phyloP scores from a whole-genome alignment of 106 monocot genomes.

The Acorus calamus region DNA sequence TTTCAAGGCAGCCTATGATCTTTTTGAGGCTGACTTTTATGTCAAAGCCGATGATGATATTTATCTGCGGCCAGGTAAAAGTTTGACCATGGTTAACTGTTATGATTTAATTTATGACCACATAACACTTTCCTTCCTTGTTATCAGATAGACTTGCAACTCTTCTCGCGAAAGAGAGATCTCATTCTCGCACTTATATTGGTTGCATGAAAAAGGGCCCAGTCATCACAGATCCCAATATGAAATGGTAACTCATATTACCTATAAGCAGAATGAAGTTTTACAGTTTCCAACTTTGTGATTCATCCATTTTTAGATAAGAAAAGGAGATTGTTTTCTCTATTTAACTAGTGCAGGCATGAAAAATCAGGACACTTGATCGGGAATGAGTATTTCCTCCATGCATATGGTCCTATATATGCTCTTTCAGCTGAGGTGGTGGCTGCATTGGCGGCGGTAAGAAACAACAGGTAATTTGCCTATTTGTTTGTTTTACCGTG shows the following conservation, averaged over 20 bases:
- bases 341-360: slow-evolving; percentile 28
- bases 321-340: not conserved
- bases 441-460: slow-evolving; percentile 30
- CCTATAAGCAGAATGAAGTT: not conserved
- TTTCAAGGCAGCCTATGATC: slow-evolving; percentile 66
- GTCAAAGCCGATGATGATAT: slow-evolving; percentile 78
- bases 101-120: not conserved
- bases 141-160: slow-evolving; percentile 66
- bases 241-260: slow-evolving; percentile 44
- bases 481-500: too few relatives aligned
- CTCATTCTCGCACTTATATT: slow-evolving; percentile 60
- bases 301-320: not conserved
- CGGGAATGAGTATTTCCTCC: slow-evolving; percentile 61
- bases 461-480: slow-evolving; percentile 39
- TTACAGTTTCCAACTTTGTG: too few relatives aligned
- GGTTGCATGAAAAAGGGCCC: slow-evolving; percentile 97
- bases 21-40: slow-evolving; percentile 86
- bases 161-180: slow-evolving; percentile 65
- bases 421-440: slow-evolving; percentile 61
- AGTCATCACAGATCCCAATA: slow-evolving; percentile 62
- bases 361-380: slow-evolving; percentile 60
- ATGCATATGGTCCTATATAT: slow-evolving; percentile 70
- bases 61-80: slow-evolving; percentile 73
- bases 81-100: not conserved
- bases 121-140: slow-evolving; percentile 4